A percentile compares a stretch with the other conserved stretches of the same genome.
Conservation (phyloP, 1,284 basidiomycete species). For the Melampsora larici-populina region DNA sequence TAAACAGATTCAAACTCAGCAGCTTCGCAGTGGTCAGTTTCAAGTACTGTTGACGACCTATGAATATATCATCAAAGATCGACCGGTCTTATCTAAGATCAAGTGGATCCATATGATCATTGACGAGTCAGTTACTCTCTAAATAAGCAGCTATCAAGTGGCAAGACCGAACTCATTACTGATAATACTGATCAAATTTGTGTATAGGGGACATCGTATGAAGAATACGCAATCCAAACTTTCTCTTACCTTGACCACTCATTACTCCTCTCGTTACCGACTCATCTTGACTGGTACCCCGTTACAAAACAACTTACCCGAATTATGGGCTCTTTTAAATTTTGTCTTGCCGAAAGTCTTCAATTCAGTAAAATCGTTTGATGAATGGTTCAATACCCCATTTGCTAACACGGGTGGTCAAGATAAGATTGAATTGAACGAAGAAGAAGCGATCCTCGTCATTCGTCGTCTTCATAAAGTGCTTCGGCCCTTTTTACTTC, state of each 20-base stretch:
- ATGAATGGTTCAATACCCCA: conserved; percentile 99
- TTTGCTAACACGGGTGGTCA: conserved; percentile 95
- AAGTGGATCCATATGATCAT: conserved; percentile 99
- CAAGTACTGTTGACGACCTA: conserved; percentile 96
- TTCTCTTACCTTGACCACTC: conserved; percentile 83
- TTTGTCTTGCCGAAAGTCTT: conserved; percentile 98
- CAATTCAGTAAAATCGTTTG: conserved; percentile 99
- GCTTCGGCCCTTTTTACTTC: conserved; percentile 89
- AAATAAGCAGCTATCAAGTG: conserved; percentile 37
- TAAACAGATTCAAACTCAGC: conserved; percentile 63
- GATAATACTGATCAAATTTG: not conserved
- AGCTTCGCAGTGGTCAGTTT: conserved; percentile 65
- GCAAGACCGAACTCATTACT: conserved; percentile 46
- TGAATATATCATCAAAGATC: conserved; percentile 99
- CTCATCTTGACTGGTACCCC: conserved; percentile 97
- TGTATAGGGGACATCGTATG: conserved; percentile 82
- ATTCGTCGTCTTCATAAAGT: conserved; percentile 98
- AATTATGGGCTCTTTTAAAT: conserved; percentile 96
- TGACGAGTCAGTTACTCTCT: conserved; percentile 63
- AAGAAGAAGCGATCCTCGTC: conserved; percentile 98
- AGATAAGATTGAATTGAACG: conserved; percentile 98
- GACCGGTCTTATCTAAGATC: conserved; percentile 79
- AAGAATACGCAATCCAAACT: conserved; percentile 98
- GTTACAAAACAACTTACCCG: conserved; percentile 89
- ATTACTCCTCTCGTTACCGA: conserved; percentile 88